Evolutionary conservation across 331 rosid genomes (phyloP), one percentile per base, ranked within the genome.

Genomic region (Acacia concinna): DNA sequence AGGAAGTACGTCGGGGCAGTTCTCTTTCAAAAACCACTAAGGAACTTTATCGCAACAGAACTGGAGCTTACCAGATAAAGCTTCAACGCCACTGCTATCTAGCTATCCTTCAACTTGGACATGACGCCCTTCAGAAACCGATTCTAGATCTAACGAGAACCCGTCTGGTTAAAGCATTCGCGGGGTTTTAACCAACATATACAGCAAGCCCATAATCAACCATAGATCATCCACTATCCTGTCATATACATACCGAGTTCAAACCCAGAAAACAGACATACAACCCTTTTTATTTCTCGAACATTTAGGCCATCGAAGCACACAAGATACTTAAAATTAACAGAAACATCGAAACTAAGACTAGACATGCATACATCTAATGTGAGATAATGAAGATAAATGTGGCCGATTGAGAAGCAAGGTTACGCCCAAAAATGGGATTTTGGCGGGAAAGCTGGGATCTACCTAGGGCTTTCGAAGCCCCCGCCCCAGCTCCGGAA

Each of bases 361-460:
- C 68, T 1, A 38, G 35, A 18, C 21, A 52, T 46, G 28, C 23
- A 72, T 40, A 63, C 28, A 47, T 59, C 37, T 57, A 9, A 43
- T 75, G 20, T 1, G 8, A 73, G 11, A 32, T 43, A 68, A 73
- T 12, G 64, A 51, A 20, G 79, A 63, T 70, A 74, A 31, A 71
- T 21, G 38, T 49, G 18, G 52, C 60, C 79, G 63, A 82, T 85
- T 78, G 28, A 76, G 75, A 81, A 79, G 82, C 84, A 68, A 81
- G 89, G 85, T 74, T 38, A 25, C n/a, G 76, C 41, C 81, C 38
- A 71, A 67, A 86, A 76, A 28, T 59, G 71, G 44, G 30, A 25
- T 40, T 87, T 91, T 86, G 93, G 96, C 93, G 96, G 97, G 95
- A 91, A 92, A 89, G 73, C 17, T 44, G 34, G 59, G 84, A 70